Base-by-base conservation (phyloP, 176 grass and related monocot genomes). In the Themeda triandra region DNA sequence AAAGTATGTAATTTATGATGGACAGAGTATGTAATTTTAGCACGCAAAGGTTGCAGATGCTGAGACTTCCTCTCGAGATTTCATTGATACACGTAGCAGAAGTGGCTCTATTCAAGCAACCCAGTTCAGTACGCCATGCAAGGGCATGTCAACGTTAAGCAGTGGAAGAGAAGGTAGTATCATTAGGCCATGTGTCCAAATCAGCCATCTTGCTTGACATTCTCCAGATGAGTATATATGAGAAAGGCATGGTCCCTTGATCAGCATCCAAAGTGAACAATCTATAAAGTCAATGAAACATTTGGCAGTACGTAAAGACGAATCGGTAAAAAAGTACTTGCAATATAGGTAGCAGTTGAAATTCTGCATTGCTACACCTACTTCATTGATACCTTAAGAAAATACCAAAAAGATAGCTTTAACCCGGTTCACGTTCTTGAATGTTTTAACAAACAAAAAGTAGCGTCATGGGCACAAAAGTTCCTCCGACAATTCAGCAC, bases 201-300 rank as follows among this genome's bases (percentile, higher is more conserved):
- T 72, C 73, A 5, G 64, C 4, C 40, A n/a, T 46, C 27, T 86
- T 67, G 73, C 73, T 83, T 82, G 56, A 7, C 74, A 90, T 48
- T 27, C 66, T 73, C 76, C 58, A 51, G 67, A 90, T 67, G 79
- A 90, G 84, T 90, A 56, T 36, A 66, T 42, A 48, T 73, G 73
- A 86, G 8, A 39, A 35, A 35, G 33, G 33, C 33, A 2, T 5
- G 4, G 13, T 80, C 29, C 12, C 30, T 71, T 71, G 32, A 33
- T 44, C 33, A 77, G 65, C n/a, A 37, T 86, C 12, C 44, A 44
- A 89, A 35, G 42, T 29, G 54, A 23, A 64, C 4, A 46, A 36
- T n/a, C n/a, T n/a, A 63, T 9, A 45, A 42, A 24, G 69, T 80
- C 58, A 39, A 54, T 15, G 69, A 13, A 23, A 40, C 54, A 53